These are phyloP conservation scores for Coccomyxa sp. DNA, from an alignment of 139 green algal species.

Conservation along the genomic window DNA sequence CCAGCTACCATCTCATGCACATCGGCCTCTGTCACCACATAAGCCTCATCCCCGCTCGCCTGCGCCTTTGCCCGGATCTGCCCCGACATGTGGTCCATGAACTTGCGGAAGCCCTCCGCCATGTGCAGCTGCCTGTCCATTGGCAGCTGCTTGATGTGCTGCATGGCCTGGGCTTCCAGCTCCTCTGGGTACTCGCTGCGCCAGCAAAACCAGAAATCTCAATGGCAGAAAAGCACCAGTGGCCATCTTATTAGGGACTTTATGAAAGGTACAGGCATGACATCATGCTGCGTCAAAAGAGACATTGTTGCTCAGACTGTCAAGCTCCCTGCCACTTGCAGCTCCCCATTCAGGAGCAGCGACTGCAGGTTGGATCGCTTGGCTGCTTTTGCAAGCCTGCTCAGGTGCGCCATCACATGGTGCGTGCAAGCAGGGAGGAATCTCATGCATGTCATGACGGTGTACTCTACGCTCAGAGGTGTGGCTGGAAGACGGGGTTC, in stretches of 20 bases:
- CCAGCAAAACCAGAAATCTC: too few relatives aligned
- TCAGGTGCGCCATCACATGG: too few relatives aligned
- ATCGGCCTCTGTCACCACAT: neutral
- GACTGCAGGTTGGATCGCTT: too few relatives aligned
- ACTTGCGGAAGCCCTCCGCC: neutral
- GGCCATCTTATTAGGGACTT: neutral
- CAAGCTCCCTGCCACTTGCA: too few relatives aligned
- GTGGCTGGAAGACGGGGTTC: neutral
- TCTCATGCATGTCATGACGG: neutral
- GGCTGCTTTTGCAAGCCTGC: too few relatives aligned
- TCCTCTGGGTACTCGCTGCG: too few relatives aligned
- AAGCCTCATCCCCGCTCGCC: neutral
- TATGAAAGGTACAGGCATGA: neutral
- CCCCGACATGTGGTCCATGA: neutral
- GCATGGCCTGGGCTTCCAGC: neutral
- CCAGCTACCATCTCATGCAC: too few relatives aligned
- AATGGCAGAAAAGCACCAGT: neutral
- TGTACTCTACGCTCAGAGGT: too few relatives aligned
- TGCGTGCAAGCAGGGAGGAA: neutral
- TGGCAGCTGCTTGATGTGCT: neutral
- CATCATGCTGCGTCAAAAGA: too few relatives aligned
- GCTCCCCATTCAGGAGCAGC: too few relatives aligned
- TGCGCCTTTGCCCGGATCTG: neutral
- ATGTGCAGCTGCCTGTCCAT: neutral
- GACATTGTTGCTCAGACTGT: too few relatives aligned